A percentile compares a stretch with the other conserved stretches of the same genome.
These are phyloP conservation scores for Capronia epimyces DNA, from an alignment of 2,329 filamentous ascomycete species.

Conservation along the genomic window DNA sequence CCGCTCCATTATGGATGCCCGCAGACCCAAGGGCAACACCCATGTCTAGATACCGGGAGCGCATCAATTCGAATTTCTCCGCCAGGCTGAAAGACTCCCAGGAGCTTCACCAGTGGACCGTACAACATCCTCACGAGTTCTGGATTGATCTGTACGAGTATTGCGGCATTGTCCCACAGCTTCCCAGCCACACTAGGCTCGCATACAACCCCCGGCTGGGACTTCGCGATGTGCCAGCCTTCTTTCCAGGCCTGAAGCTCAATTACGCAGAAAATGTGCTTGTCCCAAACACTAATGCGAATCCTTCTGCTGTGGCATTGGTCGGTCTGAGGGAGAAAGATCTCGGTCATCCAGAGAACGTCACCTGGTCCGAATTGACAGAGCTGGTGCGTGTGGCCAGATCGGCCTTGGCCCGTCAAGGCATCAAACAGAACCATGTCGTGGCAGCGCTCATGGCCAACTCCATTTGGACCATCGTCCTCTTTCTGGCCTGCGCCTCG, in stretches of 20 bases:
- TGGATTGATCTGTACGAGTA: conserved; percentile 42
- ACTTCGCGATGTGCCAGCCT: conserved; percentile 37
- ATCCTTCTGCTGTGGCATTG: conserved; percentile 36
- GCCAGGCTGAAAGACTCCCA: conserved; percentile 28
- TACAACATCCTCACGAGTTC: conserved; percentile 39
- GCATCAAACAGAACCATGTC: conserved; percentile 37
- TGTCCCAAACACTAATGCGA: conserved; percentile 30
- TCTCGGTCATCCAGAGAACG: conserved; percentile 30
- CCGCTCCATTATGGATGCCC: conserved; percentile 20
- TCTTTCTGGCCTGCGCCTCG: conserved; percentile 40
- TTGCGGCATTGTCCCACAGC: conserved; percentile 32
- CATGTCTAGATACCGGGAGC: conserved; percentile 24
- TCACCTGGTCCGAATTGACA: conserved; percentile 40
- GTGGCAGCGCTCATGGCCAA: conserved; percentile 42
- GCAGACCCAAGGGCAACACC: conserved; percentile 21
- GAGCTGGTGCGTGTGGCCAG: conserved; percentile 37
- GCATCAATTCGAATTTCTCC: conserved; percentile 23
- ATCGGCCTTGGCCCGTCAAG: conserved; percentile 37
- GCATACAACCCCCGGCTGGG: conserved; percentile 38
- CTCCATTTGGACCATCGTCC: conserved; percentile 39
- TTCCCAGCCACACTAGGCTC: conserved; percentile 32
- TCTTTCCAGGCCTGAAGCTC: conserved; percentile 36
- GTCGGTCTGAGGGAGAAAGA: conserved; percentile 40
- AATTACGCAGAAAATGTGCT: conserved; percentile 43
- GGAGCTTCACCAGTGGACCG: conserved; percentile 40